Evolutionary conservation across 192 early-diverging fungal genomes (phyloP).

Genomic region (Phycomyces blakesleeanus): DNA sequence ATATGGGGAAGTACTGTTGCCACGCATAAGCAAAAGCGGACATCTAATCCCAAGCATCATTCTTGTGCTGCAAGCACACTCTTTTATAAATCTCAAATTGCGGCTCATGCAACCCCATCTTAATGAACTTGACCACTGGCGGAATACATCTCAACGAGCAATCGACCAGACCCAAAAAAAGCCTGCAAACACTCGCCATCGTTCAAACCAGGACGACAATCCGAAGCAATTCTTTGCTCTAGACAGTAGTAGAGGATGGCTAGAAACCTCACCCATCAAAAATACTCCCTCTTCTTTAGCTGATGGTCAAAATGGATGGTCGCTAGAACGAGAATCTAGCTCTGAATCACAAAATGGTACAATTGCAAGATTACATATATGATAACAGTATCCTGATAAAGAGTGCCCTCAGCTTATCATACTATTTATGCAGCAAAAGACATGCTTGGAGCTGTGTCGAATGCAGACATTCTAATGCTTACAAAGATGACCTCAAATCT

Average conservation of each 20-base stretch:
- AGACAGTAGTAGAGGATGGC: background rate
- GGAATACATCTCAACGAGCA: too few relatives aligned
- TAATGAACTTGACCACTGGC: too few relatives aligned
- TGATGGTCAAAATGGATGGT: background rate
- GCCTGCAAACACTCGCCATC: background rate
- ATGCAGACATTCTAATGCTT: slow-evolving; percentile 26
- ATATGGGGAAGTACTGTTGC: too few relatives aligned
- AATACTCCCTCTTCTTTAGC: background rate
- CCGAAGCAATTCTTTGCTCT: background rate
- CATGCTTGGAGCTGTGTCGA: slow-evolving; percentile 26
- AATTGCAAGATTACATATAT: too few relatives aligned
- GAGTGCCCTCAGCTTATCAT: too few relatives aligned
- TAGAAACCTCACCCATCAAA: background rate
- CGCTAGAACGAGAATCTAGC: background rate
- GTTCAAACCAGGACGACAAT: background rate
- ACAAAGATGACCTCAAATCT: slow-evolving; percentile 15
- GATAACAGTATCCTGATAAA: too few relatives aligned
- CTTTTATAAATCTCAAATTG: too few relatives aligned
- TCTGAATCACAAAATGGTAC: background rate
- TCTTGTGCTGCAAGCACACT: too few relatives aligned
- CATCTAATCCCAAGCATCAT: too few relatives aligned
- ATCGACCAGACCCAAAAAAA: background rate
- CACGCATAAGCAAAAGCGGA: too few relatives aligned
- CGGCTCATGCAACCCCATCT: too few relatives aligned
- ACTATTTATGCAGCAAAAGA: slow-evolving; percentile 5